Evolutionary conservation across 2,329 filamentous ascomycete species (phyloP).

Genomic region (Dothistroma pini): DNA sequence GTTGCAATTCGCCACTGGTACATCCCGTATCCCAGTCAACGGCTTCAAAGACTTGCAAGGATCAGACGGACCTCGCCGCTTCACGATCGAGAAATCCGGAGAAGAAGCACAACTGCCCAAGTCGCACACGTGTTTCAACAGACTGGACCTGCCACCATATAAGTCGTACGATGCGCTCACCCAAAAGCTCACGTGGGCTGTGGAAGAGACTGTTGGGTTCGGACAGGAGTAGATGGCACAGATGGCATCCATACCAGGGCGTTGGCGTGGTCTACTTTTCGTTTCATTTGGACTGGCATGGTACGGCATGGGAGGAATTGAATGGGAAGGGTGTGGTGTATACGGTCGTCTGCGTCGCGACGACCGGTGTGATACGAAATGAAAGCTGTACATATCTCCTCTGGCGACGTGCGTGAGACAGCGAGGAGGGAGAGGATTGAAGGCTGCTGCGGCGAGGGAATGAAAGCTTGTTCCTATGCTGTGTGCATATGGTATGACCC

Average conservation of each 20-base stretch:
- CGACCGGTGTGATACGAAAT: not conserved
- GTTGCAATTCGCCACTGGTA: conserved; percentile 95
- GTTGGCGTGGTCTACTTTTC: not conserved
- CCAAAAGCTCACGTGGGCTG: conserved; percentile 89
- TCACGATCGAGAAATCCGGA: conserved; percentile 97
- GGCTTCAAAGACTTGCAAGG: conserved; percentile 99
- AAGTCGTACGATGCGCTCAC: conserved; percentile 82
- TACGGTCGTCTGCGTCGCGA: not conserved
- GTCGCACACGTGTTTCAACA: conserved; percentile 98
- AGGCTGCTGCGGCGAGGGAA: not conserved
- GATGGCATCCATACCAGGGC: not conserved
- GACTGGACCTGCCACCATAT: conserved; percentile 89
- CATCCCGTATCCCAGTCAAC: conserved; percentile 96
- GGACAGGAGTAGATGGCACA: conserved; percentile 75
- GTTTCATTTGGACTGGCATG: not conserved
- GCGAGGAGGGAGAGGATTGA: not conserved
- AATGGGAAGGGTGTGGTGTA: not conserved
- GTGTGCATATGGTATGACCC: not conserved
- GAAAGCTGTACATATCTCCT: not conserved
- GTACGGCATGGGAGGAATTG: not conserved
- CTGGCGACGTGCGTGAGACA: not conserved
- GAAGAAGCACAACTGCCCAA: conserved; percentile 89
- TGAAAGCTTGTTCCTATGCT: not conserved
- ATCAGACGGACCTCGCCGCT: conserved; percentile 88
- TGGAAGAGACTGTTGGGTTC: conserved; percentile 98